Evolutionary conservation across 108 stramenopile species (phyloP), one percentile per base, ranked within the genome.

Genomic region (Cyclotella choctawhatcheeana): DNA sequence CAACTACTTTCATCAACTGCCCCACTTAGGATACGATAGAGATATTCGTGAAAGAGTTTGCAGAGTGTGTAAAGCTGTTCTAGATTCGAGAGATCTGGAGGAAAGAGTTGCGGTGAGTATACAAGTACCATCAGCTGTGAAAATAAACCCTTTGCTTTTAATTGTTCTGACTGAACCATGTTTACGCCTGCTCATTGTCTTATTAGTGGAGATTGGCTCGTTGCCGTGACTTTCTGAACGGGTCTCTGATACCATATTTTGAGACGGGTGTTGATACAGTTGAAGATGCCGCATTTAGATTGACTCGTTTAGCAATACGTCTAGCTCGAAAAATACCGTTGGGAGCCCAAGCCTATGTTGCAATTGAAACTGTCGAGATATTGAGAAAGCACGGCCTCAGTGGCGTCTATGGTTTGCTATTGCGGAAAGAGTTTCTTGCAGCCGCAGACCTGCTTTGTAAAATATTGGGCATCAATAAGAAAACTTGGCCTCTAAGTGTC

Each of bases 341-440:
- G n/a, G 92, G 91, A 20, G 93, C 94, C 5, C 88, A 93, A 76
- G 94, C 92, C 3, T 82, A 88, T 21, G 82, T 98, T 22, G 92
- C 96, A 0, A 91, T 95, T 5, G 97, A 98, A 82, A 94, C 93
- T 18, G 82, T 94, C n/a, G 95, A 98, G 55, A 86, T 98, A 17
- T 74, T 98, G 20, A 70, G 93, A 50, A 91, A 91, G 58, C 88
- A 98, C 60, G 97, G 97, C 4, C 82, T 94, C 55, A 89, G 93
- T 64, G 96, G 97, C 6, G 88, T 98, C 4, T 97, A 96, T 63
- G 92, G 92, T 0, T 73, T 98, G 48, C 82, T 98, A 58, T 67
- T 98, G 53, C 79, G 96, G 22, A 84, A 96, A 61, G 97, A 98
- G 71, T 97, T 97, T 61, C 72, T 96, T 26, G 95, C 93, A 30